phyloP scores from a whole-genome alignment of 2,329 filamentous ascomycete species.

The Colletotrichum camelliae region DNA sequence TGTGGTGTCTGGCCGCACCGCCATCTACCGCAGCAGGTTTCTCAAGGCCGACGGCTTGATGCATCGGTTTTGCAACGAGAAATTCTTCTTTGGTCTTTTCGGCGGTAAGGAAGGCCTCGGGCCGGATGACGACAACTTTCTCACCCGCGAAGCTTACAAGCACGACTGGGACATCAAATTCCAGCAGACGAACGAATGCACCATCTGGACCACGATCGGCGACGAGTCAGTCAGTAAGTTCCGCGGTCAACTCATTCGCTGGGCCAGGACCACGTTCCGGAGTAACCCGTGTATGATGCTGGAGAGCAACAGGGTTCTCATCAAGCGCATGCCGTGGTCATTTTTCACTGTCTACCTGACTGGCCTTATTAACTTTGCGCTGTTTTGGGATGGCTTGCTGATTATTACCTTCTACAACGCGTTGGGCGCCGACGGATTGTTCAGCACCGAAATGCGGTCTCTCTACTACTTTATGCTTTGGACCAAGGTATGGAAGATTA shows the following conservation, averaged over 20 bases:
- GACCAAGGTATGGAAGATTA: conserved; percentile 62
- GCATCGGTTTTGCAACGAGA: conserved; percentile 51
- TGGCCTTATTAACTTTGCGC: conserved; percentile 59
- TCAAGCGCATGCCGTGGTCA: conserved; percentile 50
- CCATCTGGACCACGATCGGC: conserved; percentile 59
- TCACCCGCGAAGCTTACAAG: conserved; percentile 58
- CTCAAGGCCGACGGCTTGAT: conserved; percentile 49
- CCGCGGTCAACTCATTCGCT: conserved; percentile 57
- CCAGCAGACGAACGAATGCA: conserved; percentile 53
- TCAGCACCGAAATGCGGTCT: not conserved
- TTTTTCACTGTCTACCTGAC: conserved; percentile 62
- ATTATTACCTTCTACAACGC: conserved; percentile 30
- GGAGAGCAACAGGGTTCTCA: not conserved
- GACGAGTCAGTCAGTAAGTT: conserved; percentile 48
- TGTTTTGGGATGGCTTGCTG: conserved; percentile 55
- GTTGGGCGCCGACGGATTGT: not conserved
- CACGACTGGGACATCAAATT: conserved; percentile 59
- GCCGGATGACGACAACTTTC: conserved; percentile 67
- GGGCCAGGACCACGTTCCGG: conserved; percentile 64
- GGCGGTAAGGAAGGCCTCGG: conserved; percentile 46
- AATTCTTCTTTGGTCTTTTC: conserved; percentile 49
- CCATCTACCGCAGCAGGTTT: conserved; percentile 54
- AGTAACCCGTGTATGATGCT: conserved; percentile 56
- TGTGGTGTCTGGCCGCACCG: conserved; percentile 62
- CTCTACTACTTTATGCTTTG: conserved; percentile 53